These are phyloP conservation scores for Penicillium sclerotiorum DNA, from an alignment of 2,329 filamentous ascomycete genomes.

Conservation along the genomic window DNA sequence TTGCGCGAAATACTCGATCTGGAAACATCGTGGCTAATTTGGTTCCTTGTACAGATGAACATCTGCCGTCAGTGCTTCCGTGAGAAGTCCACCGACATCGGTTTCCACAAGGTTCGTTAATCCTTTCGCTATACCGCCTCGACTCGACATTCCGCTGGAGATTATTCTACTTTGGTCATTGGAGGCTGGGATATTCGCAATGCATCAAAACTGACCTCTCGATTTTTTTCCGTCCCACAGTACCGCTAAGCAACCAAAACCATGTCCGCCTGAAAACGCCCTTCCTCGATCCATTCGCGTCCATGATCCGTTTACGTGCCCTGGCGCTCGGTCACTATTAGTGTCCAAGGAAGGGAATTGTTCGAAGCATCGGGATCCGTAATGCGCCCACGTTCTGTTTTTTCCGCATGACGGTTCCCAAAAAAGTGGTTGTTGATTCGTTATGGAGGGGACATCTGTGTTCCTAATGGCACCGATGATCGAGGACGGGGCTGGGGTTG, in stretches of 20 bases:
- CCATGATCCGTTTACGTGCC: slow-evolving; percentile 37
- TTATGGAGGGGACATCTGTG: slow-evolving; percentile 21
- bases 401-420: slow-evolving; percentile 24
- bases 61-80: slow-evolving; percentile 72
- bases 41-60: slow-evolving; percentile 37
- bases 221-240: slow-evolving; percentile 18
- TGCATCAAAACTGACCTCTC: slow-evolving; percentile 7
- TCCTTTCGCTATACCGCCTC: slow-evolving; percentile 3
- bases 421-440: slow-evolving; percentile 20
- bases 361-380: slow-evolving; percentile 21
- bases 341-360: slow-evolving; percentile 24
- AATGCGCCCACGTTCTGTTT: slow-evolving; percentile 19
- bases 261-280: slow-evolving; percentile 27
- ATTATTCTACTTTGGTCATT: too few species aligned
- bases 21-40: slow-evolving; percentile 24
- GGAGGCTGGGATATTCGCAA: too few species aligned
- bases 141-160: background rate
- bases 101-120: slow-evolving; percentile 66
- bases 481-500: slow-evolving; percentile 31
- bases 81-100: slow-evolving; percentile 69
- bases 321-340: slow-evolving; percentile 28
- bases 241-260: slow-evolving; percentile 38
- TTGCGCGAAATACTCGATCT: background rate
- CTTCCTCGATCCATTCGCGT: slow-evolving; percentile 33
- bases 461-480: slow-evolving; percentile 24